A percentile compares a stretch with the other conserved stretches of the same genome.
Evolutionary conservation across 2,329 filamentous ascomycete genomes (phyloP).

Genomic region (Mollisiaceae sp.): DNA sequence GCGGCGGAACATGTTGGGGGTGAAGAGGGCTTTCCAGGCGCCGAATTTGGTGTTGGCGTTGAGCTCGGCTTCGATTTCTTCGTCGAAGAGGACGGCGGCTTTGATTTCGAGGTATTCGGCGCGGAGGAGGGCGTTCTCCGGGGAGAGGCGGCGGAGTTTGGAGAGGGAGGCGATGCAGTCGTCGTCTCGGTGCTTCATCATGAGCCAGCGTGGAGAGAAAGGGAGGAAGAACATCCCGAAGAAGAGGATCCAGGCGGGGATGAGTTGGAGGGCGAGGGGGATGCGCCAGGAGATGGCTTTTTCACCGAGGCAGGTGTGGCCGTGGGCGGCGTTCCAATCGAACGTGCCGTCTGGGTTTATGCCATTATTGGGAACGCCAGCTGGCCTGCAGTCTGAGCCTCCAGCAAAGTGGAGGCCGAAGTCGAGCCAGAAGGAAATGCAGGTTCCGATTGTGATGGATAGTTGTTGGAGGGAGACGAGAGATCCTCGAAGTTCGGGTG

Average conservation of each 20-base stretch:
- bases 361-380: slow-evolving; percentile 26
- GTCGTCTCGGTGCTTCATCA: slow-evolving; percentile 48
- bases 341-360: slow-evolving; percentile 15
- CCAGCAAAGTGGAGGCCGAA: slow-evolving; percentile 54
- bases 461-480: slow-evolving; percentile 69
- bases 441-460: slow-evolving; percentile 60
- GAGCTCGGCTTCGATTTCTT: slow-evolving; percentile 48
- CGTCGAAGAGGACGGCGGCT: slow-evolving; percentile 50
- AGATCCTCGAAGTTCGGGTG: slow-evolving; percentile 67
- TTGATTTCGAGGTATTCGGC: slow-evolving; percentile 55
- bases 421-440: slow-evolving; percentile 53
- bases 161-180: slow-evolving; percentile 54
- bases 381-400: slow-evolving; percentile 44
- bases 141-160: slow-evolving; percentile 48
- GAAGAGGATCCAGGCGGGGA: slow-evolving; percentile 51
- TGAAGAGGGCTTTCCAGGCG: slow-evolving; percentile 50
- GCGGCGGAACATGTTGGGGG: slow-evolving; percentile 55
- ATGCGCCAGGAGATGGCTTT: slow-evolving; percentile 52
- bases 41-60: slow-evolving; percentile 52
- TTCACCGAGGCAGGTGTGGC: slow-evolving; percentile 49
- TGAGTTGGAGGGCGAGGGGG: slow-evolving; percentile 51
- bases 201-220: slow-evolving; percentile 54
- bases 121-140: slow-evolving; percentile 48
- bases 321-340: slow-evolving; percentile 26
- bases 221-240: slow-evolving; percentile 52